Base-by-base conservation (phyloP, 2,329 filamentous ascomycete genomes). In the Colletotrichum filicis region DNA sequence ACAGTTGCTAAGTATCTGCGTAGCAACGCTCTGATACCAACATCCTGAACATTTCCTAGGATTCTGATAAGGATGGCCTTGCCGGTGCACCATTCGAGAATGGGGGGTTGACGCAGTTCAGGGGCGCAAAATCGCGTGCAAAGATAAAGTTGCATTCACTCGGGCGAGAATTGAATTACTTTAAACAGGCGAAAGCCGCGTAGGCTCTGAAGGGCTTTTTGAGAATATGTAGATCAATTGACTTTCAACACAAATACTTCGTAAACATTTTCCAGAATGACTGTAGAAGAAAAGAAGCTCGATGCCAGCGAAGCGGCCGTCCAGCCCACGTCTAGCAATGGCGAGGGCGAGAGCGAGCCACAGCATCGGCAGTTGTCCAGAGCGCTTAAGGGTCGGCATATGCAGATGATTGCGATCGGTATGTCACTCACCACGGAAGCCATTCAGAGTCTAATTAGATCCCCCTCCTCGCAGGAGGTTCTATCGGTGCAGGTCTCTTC, bases 401-500 rank as follows among this genome's bases (percentile, higher is more conserved):
- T 91, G 76, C 87, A 91, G 81, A 90, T 91, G 89, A 91, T 91
- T 80, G 87, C 88, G 76, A 90, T 91, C 66, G 88, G 89, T 78
- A 66, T 24, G 62, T 22, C 22, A 28, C 22, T 11, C 22, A 28
- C n/a, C 37, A 19, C n/a, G 3, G 16, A 26, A 75, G 1, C 75
- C 76, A 14, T 78, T 75, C 49, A 19, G 5, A 22, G 8, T 19
- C n/a, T 49, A 26, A 30, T 64, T 89, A 90, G 79, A 82, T 91
- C 2, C 6, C 6, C 72, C 87, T 88, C 90, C 90, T 87, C 85
- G 90, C 71, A 89, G 88, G 89, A 63, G 89, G 89, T 73, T 89
- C 88, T n/a, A 91, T 91, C 67, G 89, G 89, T 79, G 89, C 89
- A 78, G 89, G 89, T 83, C 89, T 91, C 83, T 91, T 91, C 79